Evolutionary conservation across 169 alveolate species (phyloP).

Genomic region (Plasmodium gallinaceum): DNA sequence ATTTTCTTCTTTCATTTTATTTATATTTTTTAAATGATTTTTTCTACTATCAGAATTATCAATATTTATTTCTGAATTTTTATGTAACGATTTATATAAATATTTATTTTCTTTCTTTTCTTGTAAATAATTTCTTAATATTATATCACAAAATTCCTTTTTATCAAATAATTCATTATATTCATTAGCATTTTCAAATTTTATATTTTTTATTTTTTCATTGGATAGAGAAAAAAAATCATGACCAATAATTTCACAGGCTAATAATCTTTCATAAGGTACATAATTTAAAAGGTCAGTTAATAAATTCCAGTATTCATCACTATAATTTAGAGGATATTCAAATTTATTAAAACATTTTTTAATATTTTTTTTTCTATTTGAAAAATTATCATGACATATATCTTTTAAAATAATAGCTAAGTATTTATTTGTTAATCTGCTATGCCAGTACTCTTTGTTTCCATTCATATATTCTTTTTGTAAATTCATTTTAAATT

Average conservation of each 20-base stretch:
- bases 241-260: constrained; percentile 76
- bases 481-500: constrained; percentile 28
- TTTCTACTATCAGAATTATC: constrained; percentile 8
- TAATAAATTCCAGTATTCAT: constrained; percentile 72
- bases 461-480: constrained; percentile 72
- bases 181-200: constrained; percentile 4
- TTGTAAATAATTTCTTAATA: constrained; percentile 46
- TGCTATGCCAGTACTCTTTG: constrained; percentile 70
- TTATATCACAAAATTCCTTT: constrained; percentile 10
- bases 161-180: constrained; percentile 22
- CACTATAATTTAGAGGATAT: constrained; percentile 67
- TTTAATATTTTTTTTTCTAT: constrained; percentile 57
- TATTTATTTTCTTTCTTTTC: constrained; percentile 50
- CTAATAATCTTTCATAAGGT: constrained; percentile 73
- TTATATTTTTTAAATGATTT: not conserved
- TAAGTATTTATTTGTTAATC: constrained; percentile 75
- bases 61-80: not conserved
- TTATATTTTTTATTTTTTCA: constrained; percentile 61
- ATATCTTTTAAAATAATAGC: constrained; percentile 62
- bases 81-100: not conserved
- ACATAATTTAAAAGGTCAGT: constrained; percentile 65
- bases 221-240: constrained; percentile 41
- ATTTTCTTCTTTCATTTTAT: not conserved
- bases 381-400: constrained; percentile 40
- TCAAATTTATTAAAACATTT: constrained; percentile 55